Percentiles rank a stretch among this genome's conserved stretches.
Evolutionary conservation across 2,329 filamentous ascomycete genomes (phyloP).

Genomic region (Verruconis gallopava): DNA sequence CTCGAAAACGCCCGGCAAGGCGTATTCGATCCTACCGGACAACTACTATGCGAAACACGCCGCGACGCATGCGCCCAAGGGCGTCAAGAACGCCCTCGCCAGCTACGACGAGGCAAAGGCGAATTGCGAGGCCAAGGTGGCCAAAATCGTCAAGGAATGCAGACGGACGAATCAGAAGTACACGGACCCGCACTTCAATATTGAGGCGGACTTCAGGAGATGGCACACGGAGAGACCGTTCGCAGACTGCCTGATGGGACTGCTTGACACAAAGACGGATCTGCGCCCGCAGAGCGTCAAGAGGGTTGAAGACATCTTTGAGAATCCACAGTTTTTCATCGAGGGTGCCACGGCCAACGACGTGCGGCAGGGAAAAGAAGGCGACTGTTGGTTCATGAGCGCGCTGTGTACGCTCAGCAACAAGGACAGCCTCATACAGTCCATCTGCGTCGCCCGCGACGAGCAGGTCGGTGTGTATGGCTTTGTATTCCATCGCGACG

Average conservation of each 20-base stretch:
- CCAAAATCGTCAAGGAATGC: constrained; percentile 50
- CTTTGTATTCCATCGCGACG: constrained; percentile 62
- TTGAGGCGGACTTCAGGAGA: constrained; percentile 60
- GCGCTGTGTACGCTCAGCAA: constrained; percentile 65
- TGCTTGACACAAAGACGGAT: constrained; percentile 25
- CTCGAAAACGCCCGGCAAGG: constrained; percentile 58
- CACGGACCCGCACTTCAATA: constrained; percentile 73
- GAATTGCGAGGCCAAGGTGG: constrained; percentile 50
- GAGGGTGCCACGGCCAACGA: constrained; percentile 65
- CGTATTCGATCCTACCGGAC: constrained; percentile 56
- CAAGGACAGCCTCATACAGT: constrained; percentile 56
- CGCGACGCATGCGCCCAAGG: constrained; percentile 40
- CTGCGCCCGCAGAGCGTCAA: constrained; percentile 59
- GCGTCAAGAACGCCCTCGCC: constrained; percentile 45
- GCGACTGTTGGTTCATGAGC: constrained; percentile 79
- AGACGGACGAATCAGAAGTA: constrained; percentile 74
- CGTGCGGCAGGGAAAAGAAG: constrained; percentile 62
- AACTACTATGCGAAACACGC: constrained; percentile 48
- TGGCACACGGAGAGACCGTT: constrained; percentile 18
- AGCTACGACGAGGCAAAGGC: constrained; percentile 62
- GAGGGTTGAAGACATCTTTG: constrained; percentile 64
- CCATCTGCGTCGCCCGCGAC: constrained; percentile 59
- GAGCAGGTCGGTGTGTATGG: constrained; percentile 69
- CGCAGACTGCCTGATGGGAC: constrained; percentile 38
- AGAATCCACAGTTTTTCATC: constrained; percentile 62